Evolutionary conservation across 495 filamentous ascomycete genomes (phyloP).

Genomic region (Podospora appendiculata): DNA sequence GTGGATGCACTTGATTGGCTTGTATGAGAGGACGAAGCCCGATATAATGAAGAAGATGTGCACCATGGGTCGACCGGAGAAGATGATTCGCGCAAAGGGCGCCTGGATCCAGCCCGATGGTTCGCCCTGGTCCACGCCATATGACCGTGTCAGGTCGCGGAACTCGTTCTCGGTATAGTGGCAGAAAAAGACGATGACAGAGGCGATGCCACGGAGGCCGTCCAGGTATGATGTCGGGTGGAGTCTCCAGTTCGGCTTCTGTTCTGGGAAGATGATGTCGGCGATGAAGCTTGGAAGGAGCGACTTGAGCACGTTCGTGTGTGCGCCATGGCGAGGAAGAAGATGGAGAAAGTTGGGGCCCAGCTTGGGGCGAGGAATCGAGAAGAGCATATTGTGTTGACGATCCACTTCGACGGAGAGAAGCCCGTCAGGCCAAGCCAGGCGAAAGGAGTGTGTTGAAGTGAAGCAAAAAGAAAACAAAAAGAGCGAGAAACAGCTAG

Average conservation of each 20-base stretch:
- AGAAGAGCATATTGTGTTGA: slow-evolving; percentile 1
- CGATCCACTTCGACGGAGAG: not conserved
- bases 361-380: not conserved
- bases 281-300: slow-evolving; percentile 26
- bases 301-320: slow-evolving; percentile 11
- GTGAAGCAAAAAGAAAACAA: not conserved
- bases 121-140: slow-evolving; percentile 34
- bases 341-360: not conserved
- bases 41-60: slow-evolving; percentile 69
- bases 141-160: slow-evolving; percentile 23
- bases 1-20: slow-evolving; percentile 54
- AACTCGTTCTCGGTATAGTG: slow-evolving; percentile 41
- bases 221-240: slow-evolving; percentile 46
- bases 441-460: not conserved
- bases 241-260: slow-evolving; percentile 15
- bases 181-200: slow-evolving; percentile 44
- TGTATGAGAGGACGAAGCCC: slow-evolving; percentile 59
- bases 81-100: slow-evolving; percentile 54
- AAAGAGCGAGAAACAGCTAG: not conserved
- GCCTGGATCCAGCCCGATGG: slow-evolving; percentile 47
- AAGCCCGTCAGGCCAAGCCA: not conserved
- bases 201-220: slow-evolving; percentile 48
- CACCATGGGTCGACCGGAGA: slow-evolving; percentile 62
- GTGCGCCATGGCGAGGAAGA: not conserved
- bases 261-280: slow-evolving; percentile 23